Conservation (phyloP, 2,329 filamentous ascomycete species). For the Myriosclerotinia curreyana region DNA sequence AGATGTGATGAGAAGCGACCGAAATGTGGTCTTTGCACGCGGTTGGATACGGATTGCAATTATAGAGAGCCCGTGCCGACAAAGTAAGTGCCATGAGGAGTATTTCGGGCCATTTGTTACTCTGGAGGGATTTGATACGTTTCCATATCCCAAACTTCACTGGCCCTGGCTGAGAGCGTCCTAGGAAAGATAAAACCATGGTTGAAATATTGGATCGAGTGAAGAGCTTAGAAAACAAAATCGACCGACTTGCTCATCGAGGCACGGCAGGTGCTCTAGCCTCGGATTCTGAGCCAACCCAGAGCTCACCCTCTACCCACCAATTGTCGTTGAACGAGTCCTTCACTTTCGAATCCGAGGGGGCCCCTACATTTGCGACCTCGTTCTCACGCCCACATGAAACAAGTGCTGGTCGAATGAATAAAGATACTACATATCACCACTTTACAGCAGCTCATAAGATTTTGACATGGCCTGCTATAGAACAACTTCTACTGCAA, state of each 20-base stretch:
- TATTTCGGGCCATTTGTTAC: too few species aligned
- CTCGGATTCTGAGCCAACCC: conserved; percentile 29
- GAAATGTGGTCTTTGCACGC: conserved; percentile 57
- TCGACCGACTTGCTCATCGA: conserved; percentile 44
- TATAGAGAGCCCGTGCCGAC: conserved; percentile 61
- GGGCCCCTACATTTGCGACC: not conserved
- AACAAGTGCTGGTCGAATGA: conserved; percentile 24
- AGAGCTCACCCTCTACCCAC: conserved; percentile 32
- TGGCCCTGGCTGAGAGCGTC: conserved; percentile 23
- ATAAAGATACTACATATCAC: conserved; percentile 29
- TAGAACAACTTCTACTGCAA: conserved; percentile 44
- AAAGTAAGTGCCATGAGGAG: conserved; percentile 49
- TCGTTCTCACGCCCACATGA: not conserved
- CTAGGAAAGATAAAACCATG: conserved; percentile 60
- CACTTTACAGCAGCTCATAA: conserved; percentile 47
- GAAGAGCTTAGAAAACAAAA: conserved; percentile 53
- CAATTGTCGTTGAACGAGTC: conserved; percentile 27
- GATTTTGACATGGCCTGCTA: conserved; percentile 50
- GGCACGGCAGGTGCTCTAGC: not conserved
- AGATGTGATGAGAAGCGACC: conserved; percentile 62
- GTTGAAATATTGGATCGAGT: conserved; percentile 58
- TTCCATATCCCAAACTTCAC: not conserved
- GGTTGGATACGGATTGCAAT: conserved; percentile 56
- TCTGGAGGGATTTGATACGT: conserved; percentile 7
- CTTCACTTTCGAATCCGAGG: not conserved